Evolutionary conservation across 768 basidiomycete genomes (phyloP).

Genomic region (Tulasnella calospora): DNA sequence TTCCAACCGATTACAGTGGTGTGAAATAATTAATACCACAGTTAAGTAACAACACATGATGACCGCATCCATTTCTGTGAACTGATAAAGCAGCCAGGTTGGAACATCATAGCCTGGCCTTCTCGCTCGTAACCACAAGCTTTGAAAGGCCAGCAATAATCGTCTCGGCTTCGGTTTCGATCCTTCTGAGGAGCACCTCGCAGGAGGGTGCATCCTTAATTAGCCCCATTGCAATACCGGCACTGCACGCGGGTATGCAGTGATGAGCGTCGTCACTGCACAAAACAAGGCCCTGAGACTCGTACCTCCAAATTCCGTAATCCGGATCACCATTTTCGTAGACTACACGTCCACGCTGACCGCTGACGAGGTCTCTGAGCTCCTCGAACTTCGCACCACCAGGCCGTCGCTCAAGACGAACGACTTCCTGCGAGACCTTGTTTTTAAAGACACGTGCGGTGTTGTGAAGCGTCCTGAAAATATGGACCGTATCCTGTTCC

Average conservation of each 20-base stretch:
- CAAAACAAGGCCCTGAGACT: slow-evolving; percentile 39
- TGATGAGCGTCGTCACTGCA: neutral
- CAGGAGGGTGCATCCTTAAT: slow-evolving; percentile 85
- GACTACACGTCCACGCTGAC: slow-evolving; percentile 45
- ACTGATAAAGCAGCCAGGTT: neutral
- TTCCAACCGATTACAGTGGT: neutral
- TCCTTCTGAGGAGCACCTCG: slow-evolving; percentile 56
- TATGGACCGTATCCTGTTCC: slow-evolving; percentile 76
- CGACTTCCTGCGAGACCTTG: slow-evolving; percentile 75
- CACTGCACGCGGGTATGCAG: slow-evolving; percentile 27
- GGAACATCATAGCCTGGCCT: slow-evolving; percentile 29
- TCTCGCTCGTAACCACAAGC: slow-evolving; percentile 29
- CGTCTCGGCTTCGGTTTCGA: slow-evolving; percentile 72
- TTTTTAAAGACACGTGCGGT: slow-evolving; percentile 87
- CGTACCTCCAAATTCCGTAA: slow-evolving; percentile 79
- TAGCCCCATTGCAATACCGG: slow-evolving; percentile 38
- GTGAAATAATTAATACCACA: neutral
- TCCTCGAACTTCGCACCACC: slow-evolving; percentile 88
- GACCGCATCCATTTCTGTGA: neutral
- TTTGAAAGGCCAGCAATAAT: slow-evolving; percentile 50
- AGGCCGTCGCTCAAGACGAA: slow-evolving; percentile 70
- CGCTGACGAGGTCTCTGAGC: slow-evolving; percentile 51
- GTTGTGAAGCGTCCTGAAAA: slow-evolving; percentile 81
- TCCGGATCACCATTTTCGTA: slow-evolving; percentile 83
- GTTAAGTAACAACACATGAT: neutral